Evolutionary conservation across 345 rosid species (phyloP).

Genomic region (Atalantia buxifolia): DNA sequence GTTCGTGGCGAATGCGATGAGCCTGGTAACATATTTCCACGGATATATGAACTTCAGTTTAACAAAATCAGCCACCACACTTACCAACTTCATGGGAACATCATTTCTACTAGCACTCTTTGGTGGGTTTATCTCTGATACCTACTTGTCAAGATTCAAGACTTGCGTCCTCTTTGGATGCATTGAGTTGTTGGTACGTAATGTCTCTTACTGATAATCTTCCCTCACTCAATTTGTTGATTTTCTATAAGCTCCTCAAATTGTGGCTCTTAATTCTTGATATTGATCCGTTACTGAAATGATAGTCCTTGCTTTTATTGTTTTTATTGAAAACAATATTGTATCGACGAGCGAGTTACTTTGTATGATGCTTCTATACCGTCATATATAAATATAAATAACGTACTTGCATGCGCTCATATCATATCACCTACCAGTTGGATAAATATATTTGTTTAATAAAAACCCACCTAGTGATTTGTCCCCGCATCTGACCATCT

Average conservation of each 20-base stretch:
- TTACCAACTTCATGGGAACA: slow-evolving; percentile 63
- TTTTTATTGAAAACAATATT: too few relatives aligned
- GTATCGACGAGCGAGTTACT: neutral
- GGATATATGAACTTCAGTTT: slow-evolving; percentile 68
- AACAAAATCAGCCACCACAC: slow-evolving; percentile 56
- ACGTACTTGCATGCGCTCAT: neutral
- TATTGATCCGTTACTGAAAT: neutral
- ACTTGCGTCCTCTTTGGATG: slow-evolving; percentile 51
- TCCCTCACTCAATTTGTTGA: neutral
- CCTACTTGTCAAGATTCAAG: slow-evolving; percentile 58
- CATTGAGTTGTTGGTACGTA: slow-evolving; percentile 52
- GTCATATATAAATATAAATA: too few relatives aligned
- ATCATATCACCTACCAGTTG: neutral
- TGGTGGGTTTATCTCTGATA: slow-evolving; percentile 68
- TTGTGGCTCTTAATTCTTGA: neutral
- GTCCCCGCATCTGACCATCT: neutral
- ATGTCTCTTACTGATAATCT: neutral
- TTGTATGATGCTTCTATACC: neutral
- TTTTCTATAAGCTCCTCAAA: neutral
- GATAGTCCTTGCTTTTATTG: neutral
- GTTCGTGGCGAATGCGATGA: slow-evolving; percentile 40
- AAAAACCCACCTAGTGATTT: neutral
- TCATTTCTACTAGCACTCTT: slow-evolving; percentile 48
- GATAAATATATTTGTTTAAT: too few relatives aligned
- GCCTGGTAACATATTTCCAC: slow-evolving; percentile 51